Evolutionary conservation across 495 filamentous ascomycete genomes (phyloP).

Genomic region (Chaetomium cochliodes): DNA sequence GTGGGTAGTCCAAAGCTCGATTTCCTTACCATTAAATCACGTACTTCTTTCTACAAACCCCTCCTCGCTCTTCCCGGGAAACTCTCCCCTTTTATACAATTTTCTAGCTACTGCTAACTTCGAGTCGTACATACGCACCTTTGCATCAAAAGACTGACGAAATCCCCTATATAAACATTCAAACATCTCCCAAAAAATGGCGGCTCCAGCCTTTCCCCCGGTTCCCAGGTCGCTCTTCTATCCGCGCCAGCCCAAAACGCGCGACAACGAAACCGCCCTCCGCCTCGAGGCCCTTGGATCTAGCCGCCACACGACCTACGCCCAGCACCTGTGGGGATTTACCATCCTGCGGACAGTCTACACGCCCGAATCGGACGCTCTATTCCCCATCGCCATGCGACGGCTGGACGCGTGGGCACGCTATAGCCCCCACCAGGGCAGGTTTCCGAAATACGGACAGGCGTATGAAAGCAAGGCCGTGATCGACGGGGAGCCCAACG

Average conservation of each 20-base stretch:
- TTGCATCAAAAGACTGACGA: slow-evolving; percentile 5
- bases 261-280: slow-evolving; percentile 5
- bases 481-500: slow-evolving; percentile 5
- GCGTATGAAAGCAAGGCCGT: slow-evolving; percentile 7
- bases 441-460: slow-evolving; percentile 7
- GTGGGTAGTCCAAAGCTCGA: too few relatives aligned
- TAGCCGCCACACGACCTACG: slow-evolving; percentile 6
- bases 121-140: slow-evolving; percentile 4
- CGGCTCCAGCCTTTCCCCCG: slow-evolving; percentile 4
- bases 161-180: slow-evolving; percentile 6
- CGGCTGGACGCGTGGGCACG: slow-evolving; percentile 6
- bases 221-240: slow-evolving; percentile 7
- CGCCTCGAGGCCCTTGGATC: slow-evolving; percentile 4
- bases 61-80: background rate
- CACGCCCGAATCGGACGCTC: slow-evolving; percentile 6
- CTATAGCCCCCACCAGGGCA: slow-evolving; percentile 6
- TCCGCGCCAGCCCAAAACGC: slow-evolving; percentile 5
- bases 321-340: slow-evolving; percentile 5
- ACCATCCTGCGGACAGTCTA: slow-evolving; percentile 7
- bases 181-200: slow-evolving; percentile 6
- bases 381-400: slow-evolving; percentile 5
- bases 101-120: slow-evolving; percentile 2
- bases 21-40: too few relatives aligned
- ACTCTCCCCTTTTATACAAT: background rate
- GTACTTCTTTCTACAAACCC: too few relatives aligned